A percentile compares a stretch with the other conserved stretches of the same genome.
phyloP scores from a whole-genome alignment of 768 basidiomycete species.

The Agaricus blazei region DNA sequence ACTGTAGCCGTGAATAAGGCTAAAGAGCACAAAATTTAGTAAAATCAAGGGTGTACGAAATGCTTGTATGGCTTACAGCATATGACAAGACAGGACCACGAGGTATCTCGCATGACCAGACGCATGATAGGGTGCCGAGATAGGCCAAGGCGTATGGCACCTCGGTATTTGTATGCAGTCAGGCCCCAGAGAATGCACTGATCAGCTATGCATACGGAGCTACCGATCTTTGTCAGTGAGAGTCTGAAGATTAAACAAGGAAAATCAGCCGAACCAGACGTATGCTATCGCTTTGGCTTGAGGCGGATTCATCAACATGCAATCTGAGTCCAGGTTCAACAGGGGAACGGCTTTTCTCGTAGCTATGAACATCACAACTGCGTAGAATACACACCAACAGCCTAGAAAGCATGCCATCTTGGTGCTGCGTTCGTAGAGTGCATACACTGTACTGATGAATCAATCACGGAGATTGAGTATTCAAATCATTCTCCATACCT shows the following conservation, averaged over 20 bases:
- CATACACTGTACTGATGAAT: neutral
- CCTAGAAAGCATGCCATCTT: neutral
- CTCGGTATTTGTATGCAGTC: neutral
- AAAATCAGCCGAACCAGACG: neutral
- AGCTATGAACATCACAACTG: neutral
- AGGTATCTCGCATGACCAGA: constrained; percentile 2
- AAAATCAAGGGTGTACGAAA: too few relatives aligned
- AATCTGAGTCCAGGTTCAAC: neutral
- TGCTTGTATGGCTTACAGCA: too few relatives aligned
- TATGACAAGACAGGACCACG: neutral
- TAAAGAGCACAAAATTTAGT: too few relatives aligned
- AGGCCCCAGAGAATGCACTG: neutral
- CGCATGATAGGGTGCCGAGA: neutral
- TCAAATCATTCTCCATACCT: neutral
- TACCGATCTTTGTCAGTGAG: neutral
- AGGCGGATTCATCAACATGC: neutral
- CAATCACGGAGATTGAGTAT: neutral
- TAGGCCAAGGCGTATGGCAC: neutral
- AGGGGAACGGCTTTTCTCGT: neutral
- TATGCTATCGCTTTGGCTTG: neutral
- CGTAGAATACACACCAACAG: neutral
- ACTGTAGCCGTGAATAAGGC: too few relatives aligned
- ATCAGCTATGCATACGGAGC: neutral
- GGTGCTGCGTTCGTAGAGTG: neutral
- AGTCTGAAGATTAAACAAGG: neutral